Base-by-base conservation (phyloP, 192 early-diverging fungal species). In the Coemansia sp. region DNA sequence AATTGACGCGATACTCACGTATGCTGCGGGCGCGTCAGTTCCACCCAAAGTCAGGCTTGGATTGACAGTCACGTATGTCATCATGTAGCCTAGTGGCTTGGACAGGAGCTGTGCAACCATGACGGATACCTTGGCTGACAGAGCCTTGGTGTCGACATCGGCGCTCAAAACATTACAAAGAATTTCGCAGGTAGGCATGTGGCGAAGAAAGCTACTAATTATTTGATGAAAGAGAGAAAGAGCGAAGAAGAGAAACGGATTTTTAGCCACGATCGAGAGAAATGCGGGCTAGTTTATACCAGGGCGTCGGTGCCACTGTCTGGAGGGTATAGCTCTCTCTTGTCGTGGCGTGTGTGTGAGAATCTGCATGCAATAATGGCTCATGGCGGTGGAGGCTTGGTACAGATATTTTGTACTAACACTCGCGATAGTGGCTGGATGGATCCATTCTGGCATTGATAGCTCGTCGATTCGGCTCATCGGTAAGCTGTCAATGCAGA, bases 71-170 rank as follows among this genome's bases (percentile, higher is more conserved):
- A 69, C 62, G 17, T 53, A 46, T 4, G 63, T 32, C 63, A 69
- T 69, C 40, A 75, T 63, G 46, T 69, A 69, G 55, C 59, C 6
- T 58, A 75, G 33, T 6, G 73, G 73, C 67, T 69, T 75, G 19
- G 63, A 68, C 67, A 75, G 67, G n/a, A 75, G 67, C 73, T 75
- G 37, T 1, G 73, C 67, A 30, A 69, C 53, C 2, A 58, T 19
- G 28, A 13, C 37, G 17, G 73, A 53, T 26, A 37, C 67, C 38
- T 69, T 75, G 46, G 32, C 35, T 17, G 73, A 66, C n/a, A 75
- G 63, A 6, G 33, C 73, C 67, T 65, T 59, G 32, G 63, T 11
- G 28, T 75, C 43, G 43, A 46, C 43, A 6, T 17, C 63, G 37
- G 49, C 62, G 38, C 19, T 30, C 63, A 62, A 42, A 59, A 52